A percentile compares a stretch with the other conserved stretches of the same genome.
Evolutionary conservation across 495 filamentous ascomycete genomes (phyloP).

Genomic region (Neurospora hispaniola): DNA sequence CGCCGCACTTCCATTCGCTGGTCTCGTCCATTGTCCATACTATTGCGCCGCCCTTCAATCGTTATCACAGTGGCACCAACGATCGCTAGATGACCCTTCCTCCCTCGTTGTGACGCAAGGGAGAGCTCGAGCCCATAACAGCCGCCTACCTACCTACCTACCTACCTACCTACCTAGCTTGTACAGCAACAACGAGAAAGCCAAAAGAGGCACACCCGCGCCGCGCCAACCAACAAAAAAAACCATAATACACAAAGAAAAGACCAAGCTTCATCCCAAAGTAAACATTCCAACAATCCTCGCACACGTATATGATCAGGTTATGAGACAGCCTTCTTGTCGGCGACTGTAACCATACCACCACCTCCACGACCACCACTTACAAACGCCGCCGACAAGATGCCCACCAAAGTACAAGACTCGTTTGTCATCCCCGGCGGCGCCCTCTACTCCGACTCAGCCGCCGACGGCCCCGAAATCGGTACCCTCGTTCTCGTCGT

Average conservation of each 20-base stretch:
- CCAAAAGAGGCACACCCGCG: neutral
- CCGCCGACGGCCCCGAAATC: constrained; percentile 85
- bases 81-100: neutral
- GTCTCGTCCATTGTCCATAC: neutral
- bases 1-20: neutral
- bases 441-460: constrained; percentile 94
- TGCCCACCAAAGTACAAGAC: constrained; percentile 30
- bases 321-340: constrained; percentile 8
- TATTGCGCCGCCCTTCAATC: neutral
- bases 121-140: neutral
- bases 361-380: neutral
- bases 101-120: neutral
- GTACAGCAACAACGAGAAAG: neutral
- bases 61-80: neutral
- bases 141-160: no score
- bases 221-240: constrained; percentile 1
- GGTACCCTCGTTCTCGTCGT: constrained; percentile 87
- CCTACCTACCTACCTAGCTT: neutral
- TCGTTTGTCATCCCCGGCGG: constrained; percentile 28
- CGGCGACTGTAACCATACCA: neutral
- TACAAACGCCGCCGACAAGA: constrained; percentile 9
- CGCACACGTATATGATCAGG: neutral
- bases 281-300: constrained; percentile 15
- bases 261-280: constrained; percentile 3
- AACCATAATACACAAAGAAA: neutral